These are phyloP conservation scores for Salix suchowensis DNA, from an alignment of 345 rosid genomes.

Conservation along the genomic window DNA sequence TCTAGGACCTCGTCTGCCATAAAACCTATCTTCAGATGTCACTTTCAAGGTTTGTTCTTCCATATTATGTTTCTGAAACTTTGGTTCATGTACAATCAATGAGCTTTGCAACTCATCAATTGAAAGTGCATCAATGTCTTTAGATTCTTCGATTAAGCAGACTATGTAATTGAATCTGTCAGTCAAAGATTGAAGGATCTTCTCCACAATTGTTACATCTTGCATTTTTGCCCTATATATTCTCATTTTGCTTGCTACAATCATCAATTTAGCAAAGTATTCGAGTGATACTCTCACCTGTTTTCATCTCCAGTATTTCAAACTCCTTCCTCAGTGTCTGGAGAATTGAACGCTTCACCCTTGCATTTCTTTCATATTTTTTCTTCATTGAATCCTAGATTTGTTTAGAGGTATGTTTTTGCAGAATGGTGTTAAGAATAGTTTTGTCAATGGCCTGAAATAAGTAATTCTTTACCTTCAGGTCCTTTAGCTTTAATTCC, in stretches of 20 bases:
- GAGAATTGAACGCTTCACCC: neutral
- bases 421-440: too few relatives aligned
- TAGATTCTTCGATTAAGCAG: too few relatives aligned
- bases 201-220: neutral
- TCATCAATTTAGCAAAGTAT: neutral
- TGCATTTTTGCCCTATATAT: too few relatives aligned
- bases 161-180: too few relatives aligned
- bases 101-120: neutral
- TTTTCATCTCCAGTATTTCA: neutral
- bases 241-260: neutral
- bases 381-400: neutral
- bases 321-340: neutral
- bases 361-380: too few relatives aligned
- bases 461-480: neutral
- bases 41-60: neutral
- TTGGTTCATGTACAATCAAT: neutral
- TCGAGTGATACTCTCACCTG: neutral
- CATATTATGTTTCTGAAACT: neutral
- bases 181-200: neutral
- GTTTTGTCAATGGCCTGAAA: neutral
- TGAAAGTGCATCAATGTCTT: neutral
- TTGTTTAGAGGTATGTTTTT: too few relatives aligned
- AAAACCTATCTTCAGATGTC: too few relatives aligned
- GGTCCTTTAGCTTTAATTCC: neutral
- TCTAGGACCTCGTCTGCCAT: neutral